phyloP scores from a whole-genome alignment of 768 basidiomycete species.

The Russula emetica region DNA sequence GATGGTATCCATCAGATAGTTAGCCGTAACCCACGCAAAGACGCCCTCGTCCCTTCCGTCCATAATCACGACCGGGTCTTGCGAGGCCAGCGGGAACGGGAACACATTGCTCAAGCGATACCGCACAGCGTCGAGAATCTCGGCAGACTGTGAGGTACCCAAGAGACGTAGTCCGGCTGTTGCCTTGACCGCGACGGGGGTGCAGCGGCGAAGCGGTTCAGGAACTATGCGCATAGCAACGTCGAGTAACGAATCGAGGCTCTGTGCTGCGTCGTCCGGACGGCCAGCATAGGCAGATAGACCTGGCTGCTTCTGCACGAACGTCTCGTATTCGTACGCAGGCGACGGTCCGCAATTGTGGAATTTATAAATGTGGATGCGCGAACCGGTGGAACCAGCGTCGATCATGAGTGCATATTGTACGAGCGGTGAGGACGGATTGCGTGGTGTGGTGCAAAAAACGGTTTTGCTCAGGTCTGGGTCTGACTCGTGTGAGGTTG shows the following conservation, averaged over 20 bases:
- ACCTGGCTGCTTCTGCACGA: constrained; percentile 77
- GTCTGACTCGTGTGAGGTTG: constrained; percentile 66
- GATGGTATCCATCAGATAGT: constrained; percentile 81
- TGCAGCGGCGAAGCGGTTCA: constrained; percentile 55
- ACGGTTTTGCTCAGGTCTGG: constrained; percentile 69
- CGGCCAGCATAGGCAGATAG: constrained; percentile 58
- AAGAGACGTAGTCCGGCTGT: constrained; percentile 83
- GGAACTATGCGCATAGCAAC: constrained; percentile 81
- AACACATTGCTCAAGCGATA: constrained; percentile 52
- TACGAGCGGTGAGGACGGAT: constrained; percentile 52
- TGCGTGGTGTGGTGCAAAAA: constrained; percentile 59
- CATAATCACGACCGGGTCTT: constrained; percentile 80
- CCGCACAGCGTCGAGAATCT: constrained; percentile 74
- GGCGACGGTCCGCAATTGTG: constrained; percentile 78
- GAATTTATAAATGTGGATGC: constrained; percentile 99
- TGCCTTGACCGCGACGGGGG: constrained; percentile 88
- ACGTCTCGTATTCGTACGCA: constrained; percentile 88
- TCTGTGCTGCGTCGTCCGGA: constrained; percentile 69
- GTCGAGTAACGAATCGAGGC: constrained; percentile 73
- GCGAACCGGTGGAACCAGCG: constrained; percentile 94
- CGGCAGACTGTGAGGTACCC: constrained; percentile 54
- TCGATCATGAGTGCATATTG: constrained; percentile 98
- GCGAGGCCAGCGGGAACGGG: constrained; percentile 60
- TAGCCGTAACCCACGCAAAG: constrained; percentile 98
- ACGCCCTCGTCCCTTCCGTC: constrained; percentile 95